A percentile compares a stretch with the other conserved stretches of the same genome.
phyloP scores from a whole-genome alignment of 805 yeast species.

The Ogataea parapolymorpha region DNA sequence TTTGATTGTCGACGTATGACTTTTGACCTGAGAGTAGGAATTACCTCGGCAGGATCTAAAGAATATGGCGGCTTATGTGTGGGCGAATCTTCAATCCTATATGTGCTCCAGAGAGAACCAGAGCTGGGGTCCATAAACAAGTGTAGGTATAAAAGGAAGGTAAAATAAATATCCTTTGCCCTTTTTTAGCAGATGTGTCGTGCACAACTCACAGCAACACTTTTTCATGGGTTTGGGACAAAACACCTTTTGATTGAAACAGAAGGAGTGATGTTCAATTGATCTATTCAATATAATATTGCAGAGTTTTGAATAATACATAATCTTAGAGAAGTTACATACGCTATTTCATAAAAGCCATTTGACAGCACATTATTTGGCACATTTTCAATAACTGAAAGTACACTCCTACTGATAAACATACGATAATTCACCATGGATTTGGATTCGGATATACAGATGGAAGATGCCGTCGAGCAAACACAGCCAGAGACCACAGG shows the following conservation, averaged over 20 bases:
- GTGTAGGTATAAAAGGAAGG: conserved; percentile 1
- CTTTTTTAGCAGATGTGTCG: conserved; percentile 10
- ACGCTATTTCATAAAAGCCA: neutral
- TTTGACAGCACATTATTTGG: neutral
- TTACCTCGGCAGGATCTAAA: conserved; percentile 15
- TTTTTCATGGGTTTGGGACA: conserved; percentile 10
- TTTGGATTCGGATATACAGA: conserved; percentile 65
- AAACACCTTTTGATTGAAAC: conserved; percentile 14
- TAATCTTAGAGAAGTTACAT: neutral
- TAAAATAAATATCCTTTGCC: conserved; percentile 3
- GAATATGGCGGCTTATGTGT: conserved; percentile 24
- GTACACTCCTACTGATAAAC: conserved; percentile 3
- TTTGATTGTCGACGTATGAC: conserved; percentile 29
- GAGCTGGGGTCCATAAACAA: conserved; percentile 9
- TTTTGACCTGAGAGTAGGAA: conserved; percentile 25
- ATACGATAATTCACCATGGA: conserved; percentile 10
- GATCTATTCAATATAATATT: conserved; percentile 3
- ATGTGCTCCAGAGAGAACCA: conserved; percentile 8
- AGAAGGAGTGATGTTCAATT: conserved; percentile 9
- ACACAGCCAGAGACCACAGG: conserved; percentile 13
- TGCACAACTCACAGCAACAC: conserved; percentile 14
- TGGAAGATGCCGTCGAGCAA: conserved; percentile 68
- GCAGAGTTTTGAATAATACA: neutral
- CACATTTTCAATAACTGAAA: neutral
- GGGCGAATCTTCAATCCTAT: conserved; percentile 10